Percentiles rank a stretch among this genome's conserved stretches.
phyloP scores from a whole-genome alignment of 2,329 filamentous ascomycete species.

The Cladosporium phlei region DNA sequence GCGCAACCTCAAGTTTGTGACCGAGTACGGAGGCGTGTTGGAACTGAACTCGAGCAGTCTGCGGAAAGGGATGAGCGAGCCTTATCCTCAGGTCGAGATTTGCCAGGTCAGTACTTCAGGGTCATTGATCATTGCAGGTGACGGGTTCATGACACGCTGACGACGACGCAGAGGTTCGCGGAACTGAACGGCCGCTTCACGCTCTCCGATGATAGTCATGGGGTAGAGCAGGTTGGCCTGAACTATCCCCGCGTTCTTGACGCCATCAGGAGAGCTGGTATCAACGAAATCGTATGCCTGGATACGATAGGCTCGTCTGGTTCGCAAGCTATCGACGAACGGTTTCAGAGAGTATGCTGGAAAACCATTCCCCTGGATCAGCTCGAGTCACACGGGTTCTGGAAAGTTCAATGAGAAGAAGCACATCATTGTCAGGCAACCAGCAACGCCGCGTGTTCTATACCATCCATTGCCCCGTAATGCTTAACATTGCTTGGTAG shows the following conservation, averaged over 20 bases:
- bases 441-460: no score
- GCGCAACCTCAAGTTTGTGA: conserved; percentile 69
- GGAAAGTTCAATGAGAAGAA: conserved; percentile 2
- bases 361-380: not conserved
- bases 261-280: conserved; percentile 64
- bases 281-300: conserved; percentile 35
- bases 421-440: no score
- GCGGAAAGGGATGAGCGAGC: conserved; percentile 84
- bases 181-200: conserved; percentile 74
- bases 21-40: conserved; percentile 71
- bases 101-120: conserved; percentile 61
- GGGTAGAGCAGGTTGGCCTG: conserved; percentile 77
- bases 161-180: conserved; percentile 58
- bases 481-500: no score
- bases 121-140: not conserved
- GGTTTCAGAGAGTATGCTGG: conserved; percentile 3
- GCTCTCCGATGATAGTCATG: conserved; percentile 92
- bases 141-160: not conserved
- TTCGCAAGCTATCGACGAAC: not conserved
- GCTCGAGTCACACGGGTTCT: conserved; percentile 8
- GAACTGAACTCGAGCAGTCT: conserved; percentile 86
- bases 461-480: no score
- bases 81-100: conserved; percentile 77
- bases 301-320: not conserved
- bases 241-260: conserved; percentile 69